A percentile compares a stretch with the other conserved stretches of the same genome.
phyloP scores from a whole-genome alignment of 768 basidiomycete species.

The Harrya chromipes region DNA sequence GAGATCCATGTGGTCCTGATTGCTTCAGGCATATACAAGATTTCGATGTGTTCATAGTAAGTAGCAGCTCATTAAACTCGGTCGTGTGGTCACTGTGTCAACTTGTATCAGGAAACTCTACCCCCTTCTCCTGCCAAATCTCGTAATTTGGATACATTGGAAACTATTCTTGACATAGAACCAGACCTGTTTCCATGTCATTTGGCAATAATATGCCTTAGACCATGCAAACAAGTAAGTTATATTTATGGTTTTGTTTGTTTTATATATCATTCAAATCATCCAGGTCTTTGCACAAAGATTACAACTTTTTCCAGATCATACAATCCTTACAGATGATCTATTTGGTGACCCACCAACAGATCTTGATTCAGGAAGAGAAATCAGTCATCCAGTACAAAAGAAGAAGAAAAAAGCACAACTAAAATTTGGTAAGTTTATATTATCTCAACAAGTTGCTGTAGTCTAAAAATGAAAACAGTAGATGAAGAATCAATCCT shows the following conservation, averaged over 20 bases:
- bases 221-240: constrained; percentile 45
- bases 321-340: constrained; percentile 16
- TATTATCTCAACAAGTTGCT: background rate
- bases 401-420: constrained; percentile 4
- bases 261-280: background rate
- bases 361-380: constrained; percentile 1
- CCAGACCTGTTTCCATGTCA: constrained; percentile 51
- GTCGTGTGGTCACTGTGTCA: background rate
- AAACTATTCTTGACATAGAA: constrained; percentile 38
- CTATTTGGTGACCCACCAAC: background rate
- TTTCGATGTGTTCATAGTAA: constrained; percentile 23
- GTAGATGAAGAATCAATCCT: constrained; percentile 1
- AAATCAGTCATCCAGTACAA: background rate
- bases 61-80: fast-evolving
- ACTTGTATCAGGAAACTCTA: constrained; percentile 15
- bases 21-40: constrained; percentile 30
- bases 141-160: constrained; percentile 21
- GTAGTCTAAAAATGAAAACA: constrained; percentile 1
- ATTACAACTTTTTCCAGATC: constrained; percentile 16
- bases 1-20: constrained; percentile 30
- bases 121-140: constrained; percentile 15
- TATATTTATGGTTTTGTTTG: background rate
- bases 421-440: constrained; percentile 16
- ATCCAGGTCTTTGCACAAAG: constrained; percentile 20
- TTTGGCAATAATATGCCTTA: constrained; percentile 45